Base-by-base conservation (phyloP, 2,329 filamentous ascomycete species). In the Fusarium verticillioides region DNA sequence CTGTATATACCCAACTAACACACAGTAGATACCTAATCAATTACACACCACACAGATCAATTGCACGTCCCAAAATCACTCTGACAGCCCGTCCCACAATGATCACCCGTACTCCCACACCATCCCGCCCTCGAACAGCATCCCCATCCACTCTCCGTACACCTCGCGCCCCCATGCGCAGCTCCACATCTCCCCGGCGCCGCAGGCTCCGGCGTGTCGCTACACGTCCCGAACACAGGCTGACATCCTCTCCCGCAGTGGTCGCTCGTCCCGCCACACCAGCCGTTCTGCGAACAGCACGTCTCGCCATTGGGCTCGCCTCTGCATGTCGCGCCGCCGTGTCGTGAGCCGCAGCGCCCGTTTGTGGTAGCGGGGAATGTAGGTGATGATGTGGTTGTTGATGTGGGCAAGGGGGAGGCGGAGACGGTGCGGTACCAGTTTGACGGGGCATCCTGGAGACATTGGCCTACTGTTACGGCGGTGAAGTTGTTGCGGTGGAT, bases 381-480 rank as follows among this genome's bases (percentile, higher is more conserved):
- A 6, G 66, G 66, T 9, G 23, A 64, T 60, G 49, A 69, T 15
- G 68, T 61, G 15, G 49, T 30, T 57, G 60, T 36, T 26, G 36
- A 53, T 60, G 63, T 52, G 7, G 69, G 47, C 2, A 44, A 46
- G 4, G 54, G 23, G 7, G 44, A 40, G 1, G 40, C 49, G 9
- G 59, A 63, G 4, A 82, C 79, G 21, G 59, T 43, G 18, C 79
- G 73, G 78, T 91, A 91, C 89, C 89, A 91, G 76, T 86, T 84
- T 50, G 81, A 83, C 12, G 79, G 74, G 11, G 86, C 80, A 74
- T 91, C 88, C 16, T 84, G 83, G 21, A 91, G 82, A 75, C 89
- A 91, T 65, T 90, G 84, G 15, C 79, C 79, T 2, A 82, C 85
- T 3, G 88, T 87, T 15, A 88, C 87, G 36, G 84, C 81, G 28